phyloP scores from a whole-genome alignment of 2,329 filamentous ascomycete genomes.

The Ceratocystiopsis sp. region DNA sequence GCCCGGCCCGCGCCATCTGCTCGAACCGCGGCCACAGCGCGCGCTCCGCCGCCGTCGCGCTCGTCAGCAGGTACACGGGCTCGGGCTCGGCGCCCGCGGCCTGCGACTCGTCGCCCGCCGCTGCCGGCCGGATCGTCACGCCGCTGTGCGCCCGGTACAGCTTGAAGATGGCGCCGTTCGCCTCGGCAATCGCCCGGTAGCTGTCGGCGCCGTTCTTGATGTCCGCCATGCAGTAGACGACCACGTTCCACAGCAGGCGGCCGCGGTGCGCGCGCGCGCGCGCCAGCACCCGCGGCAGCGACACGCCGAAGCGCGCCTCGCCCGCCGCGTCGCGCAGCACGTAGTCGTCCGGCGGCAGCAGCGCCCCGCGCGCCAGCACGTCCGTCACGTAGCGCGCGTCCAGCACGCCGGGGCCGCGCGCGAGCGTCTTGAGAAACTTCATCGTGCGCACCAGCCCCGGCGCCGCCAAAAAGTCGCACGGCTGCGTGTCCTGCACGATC shows the following conservation, averaged over 20 bases:
- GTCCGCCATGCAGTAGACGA: conserved; percentile 68
- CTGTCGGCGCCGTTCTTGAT: conserved; percentile 70
- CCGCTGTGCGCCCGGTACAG: conserved; percentile 60
- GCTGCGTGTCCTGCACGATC: conserved; percentile 56
- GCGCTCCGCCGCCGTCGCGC: conserved; percentile 47
- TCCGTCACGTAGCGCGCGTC: conserved; percentile 63
- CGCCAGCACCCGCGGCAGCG: conserved; percentile 47
- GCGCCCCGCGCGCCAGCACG: conserved; percentile 50
- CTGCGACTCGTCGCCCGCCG: conserved; percentile 42
- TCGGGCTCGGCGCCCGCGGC: conserved; percentile 43
- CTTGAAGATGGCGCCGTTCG: conserved; percentile 73
- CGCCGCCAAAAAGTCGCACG: conserved; percentile 74
- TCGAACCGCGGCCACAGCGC: conserved; percentile 66
- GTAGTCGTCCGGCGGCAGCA: conserved; percentile 49
- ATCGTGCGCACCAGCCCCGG: conserved; percentile 75
- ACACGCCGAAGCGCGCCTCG: conserved; percentile 55
- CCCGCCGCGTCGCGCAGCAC: conserved; percentile 52
- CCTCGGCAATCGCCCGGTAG: conserved; percentile 70
- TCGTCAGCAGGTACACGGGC: conserved; percentile 71
- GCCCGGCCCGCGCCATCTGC: conserved; percentile 58
- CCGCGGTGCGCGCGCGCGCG: conserved; percentile 63
- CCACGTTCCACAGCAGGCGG: conserved; percentile 55
- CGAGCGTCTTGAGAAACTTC: conserved; percentile 82
- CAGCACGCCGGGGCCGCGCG: conserved; percentile 62
- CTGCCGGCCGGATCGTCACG: conserved; percentile 46